A percentile compares a stretch with the other conserved stretches of the same genome.
Conservation (phyloP, 768 basidiomycete genomes). For the Leccinum uliginosum region DNA sequence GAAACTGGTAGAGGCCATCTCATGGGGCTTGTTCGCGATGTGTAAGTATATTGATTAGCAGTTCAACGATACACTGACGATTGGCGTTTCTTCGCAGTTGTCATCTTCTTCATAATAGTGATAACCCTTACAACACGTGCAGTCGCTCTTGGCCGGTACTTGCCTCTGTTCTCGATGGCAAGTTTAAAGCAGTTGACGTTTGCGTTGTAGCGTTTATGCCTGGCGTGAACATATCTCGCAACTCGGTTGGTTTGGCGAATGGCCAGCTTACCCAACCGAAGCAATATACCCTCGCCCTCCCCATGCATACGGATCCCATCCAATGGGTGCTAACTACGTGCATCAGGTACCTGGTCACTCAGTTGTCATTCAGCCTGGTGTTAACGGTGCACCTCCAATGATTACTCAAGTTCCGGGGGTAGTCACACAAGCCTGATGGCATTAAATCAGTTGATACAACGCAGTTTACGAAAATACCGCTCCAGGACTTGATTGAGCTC, state of each 20-base stretch:
- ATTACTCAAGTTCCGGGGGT: conserved; percentile 54
- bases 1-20: conserved; percentile 75
- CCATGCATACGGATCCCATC: conserved; percentile 32
- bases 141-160: conserved; percentile 30
- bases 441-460: background rate
- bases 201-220: conserved; percentile 21
- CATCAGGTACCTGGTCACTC: conserved; percentile 57
- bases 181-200: background rate
- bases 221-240: conserved; percentile 43
- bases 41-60: conserved; percentile 31
- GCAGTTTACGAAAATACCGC: background rate
- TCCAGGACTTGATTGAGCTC: background rate
- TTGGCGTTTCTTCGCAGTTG: conserved; percentile 27
- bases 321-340: conserved; percentile 35
- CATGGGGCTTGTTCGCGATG: conserved; percentile 65
- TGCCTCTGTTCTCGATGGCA: background rate
- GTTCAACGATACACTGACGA: conserved; percentile 1
- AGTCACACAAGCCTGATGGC: conserved; percentile 17
- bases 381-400: conserved; percentile 55
- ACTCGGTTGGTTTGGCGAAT: conserved; percentile 74
- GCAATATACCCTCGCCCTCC: conserved; percentile 19
- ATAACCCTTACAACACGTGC: conserved; percentile 47
- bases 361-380: conserved; percentile 63
- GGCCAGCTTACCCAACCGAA: conserved; percentile 49
- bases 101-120: conserved; percentile 51